phyloP scores from a whole-genome alignment of 2,329 filamentous ascomycete species.

The Rhynchosporium secalis region DNA sequence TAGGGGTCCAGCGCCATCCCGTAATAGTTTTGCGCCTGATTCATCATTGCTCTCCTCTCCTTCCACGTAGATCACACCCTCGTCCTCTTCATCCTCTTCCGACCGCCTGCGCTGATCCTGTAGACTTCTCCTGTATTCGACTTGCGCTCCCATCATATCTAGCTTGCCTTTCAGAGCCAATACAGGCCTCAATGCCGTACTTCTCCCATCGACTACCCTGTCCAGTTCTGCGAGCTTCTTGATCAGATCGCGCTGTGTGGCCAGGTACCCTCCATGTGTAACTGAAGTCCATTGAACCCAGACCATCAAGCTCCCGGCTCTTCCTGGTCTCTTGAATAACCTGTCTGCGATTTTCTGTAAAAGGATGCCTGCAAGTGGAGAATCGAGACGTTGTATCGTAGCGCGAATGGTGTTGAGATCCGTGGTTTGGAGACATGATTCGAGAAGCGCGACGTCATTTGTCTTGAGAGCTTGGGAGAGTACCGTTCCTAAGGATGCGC shows the following conservation, averaged over 20 bases:
- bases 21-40: slow-evolving; percentile 49
- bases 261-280: slow-evolving; percentile 86
- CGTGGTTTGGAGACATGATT: slow-evolving; percentile 83
- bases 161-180: slow-evolving; percentile 91
- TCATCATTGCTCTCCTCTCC: slow-evolving; percentile 63
- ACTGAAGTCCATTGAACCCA: slow-evolving; percentile 97
- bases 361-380: slow-evolving; percentile 74
- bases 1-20: slow-evolving; percentile 30
- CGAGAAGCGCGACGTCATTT: slow-evolving; percentile 85
- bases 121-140: slow-evolving; percentile 74
- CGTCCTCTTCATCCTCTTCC: slow-evolving; percentile 49
- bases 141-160: slow-evolving; percentile 89
- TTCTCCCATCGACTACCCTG: slow-evolving; percentile 83
- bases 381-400: slow-evolving; percentile 89
- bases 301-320: slow-evolving; percentile 85
- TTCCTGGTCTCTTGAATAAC: slow-evolving; percentile 81
- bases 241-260: slow-evolving; percentile 80
- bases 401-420: slow-evolving; percentile 77
- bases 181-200: slow-evolving; percentile 77
- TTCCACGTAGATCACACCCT: slow-evolving; percentile 82
- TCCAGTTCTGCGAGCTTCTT: slow-evolving; percentile 76
- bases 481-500: slow-evolving; percentile 86
- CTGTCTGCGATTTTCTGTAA: slow-evolving; percentile 84
- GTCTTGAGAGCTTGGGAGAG: slow-evolving; percentile 90
- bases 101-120: slow-evolving; percentile 48